A percentile compares a stretch with the other conserved stretches of the same genome.
Evolutionary conservation across 345 rosid genomes (phyloP).

Genomic region (Euphorbia pulcherrima): DNA sequence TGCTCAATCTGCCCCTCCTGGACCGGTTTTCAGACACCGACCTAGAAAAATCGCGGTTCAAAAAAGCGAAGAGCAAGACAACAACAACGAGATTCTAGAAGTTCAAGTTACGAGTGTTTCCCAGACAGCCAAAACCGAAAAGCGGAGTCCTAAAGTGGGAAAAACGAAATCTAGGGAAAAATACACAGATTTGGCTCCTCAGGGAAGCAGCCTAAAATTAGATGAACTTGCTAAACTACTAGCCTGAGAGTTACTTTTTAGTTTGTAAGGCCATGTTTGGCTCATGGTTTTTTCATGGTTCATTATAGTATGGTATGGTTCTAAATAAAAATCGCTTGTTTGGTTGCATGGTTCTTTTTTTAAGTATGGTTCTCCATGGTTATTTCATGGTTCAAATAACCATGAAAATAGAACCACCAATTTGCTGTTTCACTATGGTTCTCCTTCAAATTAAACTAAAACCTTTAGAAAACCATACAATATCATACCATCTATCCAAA

Average conservation of each 20-base stretch:
- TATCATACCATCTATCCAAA: too few relatives aligned
- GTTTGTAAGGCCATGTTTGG: too few relatives aligned
- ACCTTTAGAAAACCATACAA: too few relatives aligned
- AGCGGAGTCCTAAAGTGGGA: slow-evolving; percentile 17
- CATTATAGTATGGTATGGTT: too few relatives aligned
- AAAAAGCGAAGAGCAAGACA: slow-evolving; percentile 39
- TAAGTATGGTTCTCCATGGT: too few relatives aligned
- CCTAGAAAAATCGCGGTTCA: slow-evolving; percentile 32
- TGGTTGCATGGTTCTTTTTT: too few relatives aligned
- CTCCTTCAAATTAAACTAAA: too few relatives aligned
- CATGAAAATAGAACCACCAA: too few relatives aligned
- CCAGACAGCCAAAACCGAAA: slow-evolving; percentile 19
- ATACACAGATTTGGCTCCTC: slow-evolving; percentile 32
- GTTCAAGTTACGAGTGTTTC: slow-evolving; percentile 24
- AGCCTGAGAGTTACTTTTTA: slow-evolving; percentile 28
- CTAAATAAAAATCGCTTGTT: too few relatives aligned
- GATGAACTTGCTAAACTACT: slow-evolving; percentile 90
- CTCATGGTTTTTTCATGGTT: too few relatives aligned
- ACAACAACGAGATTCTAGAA: slow-evolving; percentile 25
- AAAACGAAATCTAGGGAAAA: slow-evolving; percentile 27
- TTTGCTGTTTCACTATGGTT: too few relatives aligned
- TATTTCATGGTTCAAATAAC: too few relatives aligned
- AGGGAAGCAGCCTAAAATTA: slow-evolving; percentile 61
- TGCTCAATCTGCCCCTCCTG: slow-evolving; percentile 51
- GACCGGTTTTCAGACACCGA: slow-evolving; percentile 50